phyloP scores from a whole-genome alignment of 2,329 filamentous ascomycete genomes.

The Sporothrix variecibatus region DNA sequence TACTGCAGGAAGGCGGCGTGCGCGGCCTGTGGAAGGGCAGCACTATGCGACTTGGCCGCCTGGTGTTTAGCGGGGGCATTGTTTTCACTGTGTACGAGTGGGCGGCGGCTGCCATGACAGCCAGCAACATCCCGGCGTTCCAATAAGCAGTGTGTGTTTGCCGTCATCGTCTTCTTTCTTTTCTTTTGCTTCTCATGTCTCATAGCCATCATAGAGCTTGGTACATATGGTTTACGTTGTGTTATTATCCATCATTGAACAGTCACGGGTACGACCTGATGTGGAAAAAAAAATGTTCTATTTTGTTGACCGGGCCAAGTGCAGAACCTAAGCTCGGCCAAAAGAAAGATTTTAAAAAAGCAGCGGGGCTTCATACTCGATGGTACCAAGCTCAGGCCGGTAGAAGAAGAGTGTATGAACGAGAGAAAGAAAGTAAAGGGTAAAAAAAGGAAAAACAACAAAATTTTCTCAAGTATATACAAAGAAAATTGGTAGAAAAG shows the following conservation, averaged over 20 bases:
- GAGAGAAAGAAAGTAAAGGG: constrained; percentile 5
- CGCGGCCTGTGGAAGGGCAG: constrained; percentile 67
- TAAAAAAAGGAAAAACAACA: background rate
- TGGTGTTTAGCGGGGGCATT: constrained; percentile 67
- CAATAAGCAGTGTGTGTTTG: background rate
- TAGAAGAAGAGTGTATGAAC: background rate
- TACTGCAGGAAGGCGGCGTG: constrained; percentile 59
- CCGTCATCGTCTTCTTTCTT: background rate
- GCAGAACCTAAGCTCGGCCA: background rate
- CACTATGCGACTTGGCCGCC: constrained; percentile 65
- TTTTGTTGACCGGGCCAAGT: background rate
- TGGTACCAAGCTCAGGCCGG: background rate
- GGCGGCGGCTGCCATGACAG: constrained; percentile 42
- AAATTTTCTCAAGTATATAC: background rate
- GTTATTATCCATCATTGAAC: background rate
- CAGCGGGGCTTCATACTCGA: background rate
- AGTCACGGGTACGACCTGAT: background rate
- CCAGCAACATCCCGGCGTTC: background rate
- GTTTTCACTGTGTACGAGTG: constrained; percentile 65
- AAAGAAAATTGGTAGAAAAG: background rate
- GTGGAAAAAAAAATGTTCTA: background rate
- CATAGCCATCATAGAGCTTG: background rate
- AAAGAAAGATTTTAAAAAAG: background rate
- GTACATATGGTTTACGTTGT: no score
- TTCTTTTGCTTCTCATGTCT: background rate